Evolutionary conservation across 1,284 basidiomycete species (phyloP).

Genomic region (Crucibulum cyathiforme): DNA sequence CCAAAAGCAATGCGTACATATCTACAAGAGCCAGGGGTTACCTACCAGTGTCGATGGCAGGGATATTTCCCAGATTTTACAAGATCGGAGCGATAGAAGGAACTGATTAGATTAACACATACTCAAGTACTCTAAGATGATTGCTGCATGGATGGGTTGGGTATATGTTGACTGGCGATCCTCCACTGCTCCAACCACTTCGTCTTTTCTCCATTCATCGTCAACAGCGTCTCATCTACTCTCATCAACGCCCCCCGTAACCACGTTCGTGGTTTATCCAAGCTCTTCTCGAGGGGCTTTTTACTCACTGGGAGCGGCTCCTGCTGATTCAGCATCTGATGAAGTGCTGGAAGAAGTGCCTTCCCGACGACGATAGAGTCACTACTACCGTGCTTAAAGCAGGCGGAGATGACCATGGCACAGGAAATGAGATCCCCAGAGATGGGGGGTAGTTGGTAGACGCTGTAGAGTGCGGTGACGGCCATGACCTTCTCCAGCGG

Average conservation of each 20-base stretch:
- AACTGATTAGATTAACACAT: too few relatives aligned
- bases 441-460: conserved; percentile 58
- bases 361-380: conserved; percentile 48
- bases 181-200: conserved; percentile 36
- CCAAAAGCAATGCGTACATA: too few relatives aligned
- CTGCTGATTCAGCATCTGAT: conserved; percentile 33
- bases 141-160: neutral
- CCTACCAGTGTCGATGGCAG: too few relatives aligned
- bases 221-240: conserved; percentile 41
- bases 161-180: conserved; percentile 26
- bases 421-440: conserved; percentile 62
- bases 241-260: conserved; percentile 44
- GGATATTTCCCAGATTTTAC: too few relatives aligned
- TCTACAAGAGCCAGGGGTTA: too few relatives aligned
- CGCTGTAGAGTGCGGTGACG: conserved; percentile 55
- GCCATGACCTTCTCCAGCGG: conserved; percentile 55
- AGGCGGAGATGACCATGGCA: conserved; percentile 62
- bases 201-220: conserved; percentile 20
- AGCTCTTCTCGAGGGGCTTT: conserved; percentile 27
- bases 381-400: conserved; percentile 47
- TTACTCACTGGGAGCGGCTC: conserved; percentile 20
- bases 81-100: too few relatives aligned
- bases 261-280: conserved; percentile 41
- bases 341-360: conserved; percentile 50
- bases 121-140: too few relatives aligned